Evolutionary conservation across 495 filamentous ascomycete species (phyloP).

Genomic region (Trichodelitschia bisporula): DNA sequence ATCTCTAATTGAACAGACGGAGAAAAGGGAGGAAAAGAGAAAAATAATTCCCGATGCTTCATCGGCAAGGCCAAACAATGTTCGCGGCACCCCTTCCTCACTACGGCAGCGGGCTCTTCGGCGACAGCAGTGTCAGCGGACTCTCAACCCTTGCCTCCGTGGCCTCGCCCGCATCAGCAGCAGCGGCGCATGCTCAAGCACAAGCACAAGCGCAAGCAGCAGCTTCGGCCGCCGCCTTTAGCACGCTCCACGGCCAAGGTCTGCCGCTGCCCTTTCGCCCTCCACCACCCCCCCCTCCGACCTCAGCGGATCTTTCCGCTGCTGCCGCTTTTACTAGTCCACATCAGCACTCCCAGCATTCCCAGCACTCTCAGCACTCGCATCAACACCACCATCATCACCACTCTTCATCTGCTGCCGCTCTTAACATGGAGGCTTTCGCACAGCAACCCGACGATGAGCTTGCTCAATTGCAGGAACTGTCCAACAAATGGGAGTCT

Average conservation of each 20-base stretch:
- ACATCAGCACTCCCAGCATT: slow-evolving; percentile 3
- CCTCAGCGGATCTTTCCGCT: slow-evolving; percentile 4
- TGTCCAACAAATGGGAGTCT: slow-evolving; percentile 19
- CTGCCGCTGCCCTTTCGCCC: too few species aligned
- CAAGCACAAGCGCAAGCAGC: neutral
- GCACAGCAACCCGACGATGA: slow-evolving; percentile 13
- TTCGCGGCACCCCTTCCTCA: neutral
- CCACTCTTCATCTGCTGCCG: too few species aligned
- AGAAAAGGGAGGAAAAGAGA: too few species aligned
- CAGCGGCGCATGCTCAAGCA: neutral
- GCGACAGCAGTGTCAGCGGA: neutral
- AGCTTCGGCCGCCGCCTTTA: neutral
- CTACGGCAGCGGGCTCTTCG: neutral
- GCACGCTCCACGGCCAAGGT: neutral
- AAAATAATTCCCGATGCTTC: too few species aligned
- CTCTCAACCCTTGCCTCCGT: slow-evolving; percentile 6
- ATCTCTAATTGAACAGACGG: too few species aligned
- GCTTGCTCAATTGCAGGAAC: slow-evolving; percentile 19
- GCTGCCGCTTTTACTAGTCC: slow-evolving; percentile 6
- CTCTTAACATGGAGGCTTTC: neutral
- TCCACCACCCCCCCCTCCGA: slow-evolving; percentile 2
- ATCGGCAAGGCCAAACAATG: too few species aligned
- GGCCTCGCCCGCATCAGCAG: neutral
- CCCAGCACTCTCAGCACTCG: slow-evolving; percentile 5
- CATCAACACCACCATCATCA: slow-evolving; percentile 6